Base-by-base conservation (phyloP, 495 filamentous ascomycete species). In the Bathelium albidoporum region DNA sequence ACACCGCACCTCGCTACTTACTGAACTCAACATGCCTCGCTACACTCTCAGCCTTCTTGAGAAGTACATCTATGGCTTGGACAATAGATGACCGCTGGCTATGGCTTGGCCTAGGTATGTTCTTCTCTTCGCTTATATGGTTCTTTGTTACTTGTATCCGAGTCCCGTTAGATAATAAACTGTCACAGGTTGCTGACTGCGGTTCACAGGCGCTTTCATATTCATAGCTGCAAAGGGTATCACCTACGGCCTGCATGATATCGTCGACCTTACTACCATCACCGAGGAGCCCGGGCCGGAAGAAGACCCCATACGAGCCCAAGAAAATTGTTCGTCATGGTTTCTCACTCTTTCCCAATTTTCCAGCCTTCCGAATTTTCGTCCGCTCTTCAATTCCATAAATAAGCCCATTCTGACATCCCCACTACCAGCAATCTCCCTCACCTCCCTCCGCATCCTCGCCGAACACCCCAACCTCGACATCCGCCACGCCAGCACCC, bases 81-180 rank as follows among this genome's bases (percentile, higher is more conserved):
- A 59, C 53, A 32, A 67, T 74, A 29, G 59, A 72, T 64, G 74
- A 76, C 58, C 71, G 71, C 59, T 74, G 71, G 71, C 66, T 75
- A 10, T 75, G 72, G 72, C 59, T 76, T 28, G 68, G 73, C 39
- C 58, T 74, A 29, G 72, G 69, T 71, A 68, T 55, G 49, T 29
- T 18, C 20, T 11, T 9, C 22, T 55, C 24, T 20, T 55, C 22
- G 16, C 10, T 24, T 10, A 10, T 28, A 11, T 55, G 24, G 9
- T 9, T 24, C 20, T 20, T n/a, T 49, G 43, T 11, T 39, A 14
- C 18, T 59, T 59, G 18, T 20, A 2, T 58, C 31, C 32, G 28
- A 5, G 22, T 52, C 3, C 32, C 58, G 18, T 12, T 29, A 10
- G 9, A 36, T 26, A 34, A 29, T 10, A 16, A 41, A 41, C 36